These are phyloP conservation scores for Dactylellina parvicollis DNA, from an alignment of 2,329 filamentous ascomycete genomes.

Conservation along the genomic window DNA sequence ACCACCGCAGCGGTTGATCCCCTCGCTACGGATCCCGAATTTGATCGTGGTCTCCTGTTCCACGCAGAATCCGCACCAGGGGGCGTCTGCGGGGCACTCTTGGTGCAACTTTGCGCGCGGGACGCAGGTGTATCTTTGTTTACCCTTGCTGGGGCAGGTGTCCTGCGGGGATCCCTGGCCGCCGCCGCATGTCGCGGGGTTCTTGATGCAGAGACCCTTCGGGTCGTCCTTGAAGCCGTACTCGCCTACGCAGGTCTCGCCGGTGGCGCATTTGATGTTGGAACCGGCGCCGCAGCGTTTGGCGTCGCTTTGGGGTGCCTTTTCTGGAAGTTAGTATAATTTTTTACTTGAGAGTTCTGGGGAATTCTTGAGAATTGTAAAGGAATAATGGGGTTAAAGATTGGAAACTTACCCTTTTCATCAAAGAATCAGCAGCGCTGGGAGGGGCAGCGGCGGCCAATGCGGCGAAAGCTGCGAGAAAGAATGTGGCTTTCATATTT, in stretches of 20 bases:
- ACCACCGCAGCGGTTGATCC: conserved; percentile 25
- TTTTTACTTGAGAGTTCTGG: too few relatives aligned
- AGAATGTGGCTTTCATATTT: conserved; percentile 30
- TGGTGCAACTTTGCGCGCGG: not conserved
- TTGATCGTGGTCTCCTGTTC: too few relatives aligned
- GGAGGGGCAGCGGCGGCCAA: conserved; percentile 18
- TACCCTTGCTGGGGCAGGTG: conserved; percentile 23
- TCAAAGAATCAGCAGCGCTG: too few relatives aligned
- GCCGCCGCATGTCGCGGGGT: conserved; percentile 5
- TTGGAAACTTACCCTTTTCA: too few relatives aligned
- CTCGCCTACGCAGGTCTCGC: conserved; percentile 36
- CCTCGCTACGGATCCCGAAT: conserved; percentile 21
- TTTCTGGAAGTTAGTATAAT: too few relatives aligned
- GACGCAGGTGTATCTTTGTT: conserved; percentile 25
- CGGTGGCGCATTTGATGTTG: conserved; percentile 4
- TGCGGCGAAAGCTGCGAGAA: conserved; percentile 19
- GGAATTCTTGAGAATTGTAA: too few relatives aligned
- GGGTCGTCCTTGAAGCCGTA: conserved; percentile 31
- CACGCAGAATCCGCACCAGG: too few relatives aligned
- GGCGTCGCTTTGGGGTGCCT: too few relatives aligned
- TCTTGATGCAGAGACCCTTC: conserved; percentile 30
- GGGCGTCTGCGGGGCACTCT: too few relatives aligned
- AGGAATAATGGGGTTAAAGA: too few relatives aligned
- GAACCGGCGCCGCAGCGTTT: conserved; percentile 21
- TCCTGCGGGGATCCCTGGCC: not conserved